phyloP scores from a whole-genome alignment of 106 monocot genomes.

The Gastrodia elata region DNA sequence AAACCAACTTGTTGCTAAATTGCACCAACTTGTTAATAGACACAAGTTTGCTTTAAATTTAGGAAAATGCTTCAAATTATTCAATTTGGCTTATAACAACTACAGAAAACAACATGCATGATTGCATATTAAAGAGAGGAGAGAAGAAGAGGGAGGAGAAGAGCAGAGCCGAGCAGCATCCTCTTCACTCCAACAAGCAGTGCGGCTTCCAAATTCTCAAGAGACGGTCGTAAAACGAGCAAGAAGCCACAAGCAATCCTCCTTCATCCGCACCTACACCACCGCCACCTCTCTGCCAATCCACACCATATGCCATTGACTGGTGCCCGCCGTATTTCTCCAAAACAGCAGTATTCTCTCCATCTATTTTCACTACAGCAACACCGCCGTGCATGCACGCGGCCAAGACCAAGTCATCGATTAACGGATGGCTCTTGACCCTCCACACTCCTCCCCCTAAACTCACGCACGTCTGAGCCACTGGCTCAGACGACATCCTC shows the following conservation, averaged over 20 bases:
- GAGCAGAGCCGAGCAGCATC: background rate
- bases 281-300: slow-evolving; percentile 49
- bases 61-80: too few species aligned
- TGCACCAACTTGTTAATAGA: too few species aligned
- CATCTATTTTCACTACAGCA: slow-evolving; percentile 39
- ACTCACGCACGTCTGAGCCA: slow-evolving; percentile 32
- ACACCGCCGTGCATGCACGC: slow-evolving; percentile 99
- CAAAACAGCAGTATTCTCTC: slow-evolving; percentile 22
- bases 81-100: too few species aligned
- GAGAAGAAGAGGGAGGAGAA: too few species aligned
- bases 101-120: too few species aligned
- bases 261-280: background rate
- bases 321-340: slow-evolving; percentile 75
- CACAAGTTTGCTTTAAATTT: too few species aligned
- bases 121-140: too few species aligned
- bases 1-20: too few species aligned
- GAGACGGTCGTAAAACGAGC: slow-evolving; percentile 79
- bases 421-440: slow-evolving; percentile 59
- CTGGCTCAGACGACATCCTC: slow-evolving; percentile 44
- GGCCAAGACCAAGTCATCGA: slow-evolving; percentile 41
- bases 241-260: slow-evolving; percentile 56
- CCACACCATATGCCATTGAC: slow-evolving; percentile 88
- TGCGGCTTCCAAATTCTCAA: slow-evolving; percentile 62
- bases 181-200: slow-evolving; percentile 14
- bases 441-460: slow-evolving; percentile 96